Evolutionary conservation across 805 yeast species (phyloP).

Genomic region (Candida maris): DNA sequence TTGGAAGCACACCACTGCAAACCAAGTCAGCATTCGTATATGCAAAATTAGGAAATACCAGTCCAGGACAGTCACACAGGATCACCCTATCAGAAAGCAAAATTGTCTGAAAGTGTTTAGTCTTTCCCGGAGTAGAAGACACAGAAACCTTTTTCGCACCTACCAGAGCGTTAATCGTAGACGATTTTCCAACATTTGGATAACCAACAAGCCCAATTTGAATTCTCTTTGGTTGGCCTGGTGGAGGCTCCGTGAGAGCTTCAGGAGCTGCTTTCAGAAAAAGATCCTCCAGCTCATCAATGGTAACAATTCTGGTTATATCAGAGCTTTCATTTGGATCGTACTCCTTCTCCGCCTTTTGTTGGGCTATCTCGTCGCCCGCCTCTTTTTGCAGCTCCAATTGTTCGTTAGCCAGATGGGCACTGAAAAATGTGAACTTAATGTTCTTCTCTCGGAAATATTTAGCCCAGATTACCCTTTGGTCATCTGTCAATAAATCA

Average conservation of each 20-base stretch:
- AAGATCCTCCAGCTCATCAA: slow-evolving; percentile 79
- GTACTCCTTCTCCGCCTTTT: slow-evolving; percentile 15
- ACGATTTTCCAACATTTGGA: slow-evolving; percentile 81
- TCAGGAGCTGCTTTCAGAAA: slow-evolving; percentile 78
- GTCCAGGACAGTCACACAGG: slow-evolving; percentile 98
- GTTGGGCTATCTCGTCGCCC: slow-evolving; percentile 4
- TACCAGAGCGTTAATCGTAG: slow-evolving; percentile 95
- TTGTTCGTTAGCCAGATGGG: slow-evolving; percentile 74
- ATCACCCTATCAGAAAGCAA: slow-evolving; percentile 76
- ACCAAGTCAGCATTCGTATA: slow-evolving; percentile 95
- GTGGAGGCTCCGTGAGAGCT: slow-evolving; percentile 48
- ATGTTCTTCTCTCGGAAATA: slow-evolving; percentile 70
- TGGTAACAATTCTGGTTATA: slow-evolving; percentile 66
- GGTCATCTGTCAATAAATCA: slow-evolving; percentile 73
- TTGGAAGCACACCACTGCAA: slow-evolving; percentile 97
- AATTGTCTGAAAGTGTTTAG: slow-evolving; percentile 97
- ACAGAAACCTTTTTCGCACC: slow-evolving; percentile 98
- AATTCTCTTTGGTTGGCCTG: slow-evolving; percentile 57
- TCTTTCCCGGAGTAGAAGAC: slow-evolving; percentile 97
- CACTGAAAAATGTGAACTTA: slow-evolving; percentile 88
- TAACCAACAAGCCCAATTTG: slow-evolving; percentile 97
- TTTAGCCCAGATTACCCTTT: slow-evolving; percentile 83
- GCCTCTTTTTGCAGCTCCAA: slow-evolving; percentile 58
- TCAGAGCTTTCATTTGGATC: slow-evolving; percentile 22
- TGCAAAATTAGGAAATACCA: slow-evolving; percentile 97